These are phyloP conservation scores for Ogataea salicorniae DNA, from an alignment of 805 yeast species.

Conservation along the genomic window DNA sequence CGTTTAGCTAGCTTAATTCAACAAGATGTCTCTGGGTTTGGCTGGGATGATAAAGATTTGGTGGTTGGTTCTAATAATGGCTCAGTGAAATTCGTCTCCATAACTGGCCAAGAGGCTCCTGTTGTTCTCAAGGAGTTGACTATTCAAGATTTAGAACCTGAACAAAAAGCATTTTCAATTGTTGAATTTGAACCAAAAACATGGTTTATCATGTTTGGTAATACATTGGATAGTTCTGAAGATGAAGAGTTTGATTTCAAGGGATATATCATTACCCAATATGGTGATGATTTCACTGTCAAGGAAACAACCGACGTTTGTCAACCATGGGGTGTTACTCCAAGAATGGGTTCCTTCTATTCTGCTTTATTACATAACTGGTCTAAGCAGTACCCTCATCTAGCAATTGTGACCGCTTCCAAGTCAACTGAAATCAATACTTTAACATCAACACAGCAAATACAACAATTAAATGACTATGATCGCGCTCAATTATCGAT, in stretches of 20 bases:
- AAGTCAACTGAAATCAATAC: slow-evolving; percentile 60
- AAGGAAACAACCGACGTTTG: slow-evolving; percentile 28
- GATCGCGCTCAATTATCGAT: slow-evolving; percentile 72
- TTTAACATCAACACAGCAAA: slow-evolving; percentile 31
- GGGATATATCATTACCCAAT: slow-evolving; percentile 2
- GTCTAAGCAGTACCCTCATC: slow-evolving; percentile 27
- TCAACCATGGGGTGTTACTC: slow-evolving; percentile 44
- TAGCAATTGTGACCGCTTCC: slow-evolving; percentile 52
- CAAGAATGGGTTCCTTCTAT: slow-evolving; percentile 45
- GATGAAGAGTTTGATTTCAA: slow-evolving; percentile 7
- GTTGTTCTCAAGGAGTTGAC: background rate
- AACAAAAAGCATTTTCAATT: slow-evolving; percentile 6
- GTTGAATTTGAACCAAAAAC: slow-evolving; percentile 3
- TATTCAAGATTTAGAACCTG: background rate
- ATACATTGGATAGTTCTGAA: slow-evolving; percentile 6
- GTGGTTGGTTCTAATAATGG: background rate
- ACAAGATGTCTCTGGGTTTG: slow-evolving; percentile 6
- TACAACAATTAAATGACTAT: slow-evolving; percentile 59
- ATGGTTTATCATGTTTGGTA: slow-evolving; percentile 12
- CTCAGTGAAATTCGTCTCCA: background rate
- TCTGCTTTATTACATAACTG: slow-evolving; percentile 36
- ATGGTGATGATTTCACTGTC: slow-evolving; percentile 13
- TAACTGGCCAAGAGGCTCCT: background rate
- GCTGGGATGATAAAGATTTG: slow-evolving; percentile 7
- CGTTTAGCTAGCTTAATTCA: slow-evolving; percentile 1